Base-by-base conservation (phyloP, 805 yeast genomes). In the Lipomyces mesembrius region DNA sequence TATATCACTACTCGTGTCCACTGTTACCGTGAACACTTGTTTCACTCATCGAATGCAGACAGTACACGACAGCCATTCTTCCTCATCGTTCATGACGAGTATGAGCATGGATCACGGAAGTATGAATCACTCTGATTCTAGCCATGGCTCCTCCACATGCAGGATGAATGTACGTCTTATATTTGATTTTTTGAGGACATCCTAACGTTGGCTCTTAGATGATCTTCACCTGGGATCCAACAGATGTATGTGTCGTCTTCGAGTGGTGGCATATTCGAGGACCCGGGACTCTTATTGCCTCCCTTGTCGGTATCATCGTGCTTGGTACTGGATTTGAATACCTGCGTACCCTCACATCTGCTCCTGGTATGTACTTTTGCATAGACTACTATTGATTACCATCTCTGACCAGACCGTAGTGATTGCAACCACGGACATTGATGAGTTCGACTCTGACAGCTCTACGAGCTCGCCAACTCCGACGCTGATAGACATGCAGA, bases 201-300 rank as follows among this genome's bases (percentile, higher is more conserved):
- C 3, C 52, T 25, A 32, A 49, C 22, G 4, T 29, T n/a, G 22
- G 25, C 11, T 22, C 35, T 20, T 35, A 61, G 64, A 90, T 90
- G 94, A 72, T 88, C 9, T 88, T 91, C 76, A 89, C 92, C 9
- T 90, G 94, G 92, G 86, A 87, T 69, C 87, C 89, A 79, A 79
- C 83, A 61, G 84, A 90, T 75, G 82, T 90, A 5, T 91, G 96
- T 75, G 85, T 91, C 7, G 83, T 91, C 11, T 89, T 88, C 76
- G 77, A 80, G 66, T 88, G 93, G 90, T 91, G 96, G 96, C 93
- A 88, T 71, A 84, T 91, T 64, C 80, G 80, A 58, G 83, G 88
- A 0, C 73, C 77, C 8, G 54, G 76, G 1, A 87, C 85, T 3
- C 83, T 91, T 59, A 7, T 88, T 1, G 64, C 85, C 7, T 82